These are phyloP conservation scores for Piromyces sp. DNA, from an alignment of 192 early-diverging fungal species.

Conservation along the genomic window DNA sequence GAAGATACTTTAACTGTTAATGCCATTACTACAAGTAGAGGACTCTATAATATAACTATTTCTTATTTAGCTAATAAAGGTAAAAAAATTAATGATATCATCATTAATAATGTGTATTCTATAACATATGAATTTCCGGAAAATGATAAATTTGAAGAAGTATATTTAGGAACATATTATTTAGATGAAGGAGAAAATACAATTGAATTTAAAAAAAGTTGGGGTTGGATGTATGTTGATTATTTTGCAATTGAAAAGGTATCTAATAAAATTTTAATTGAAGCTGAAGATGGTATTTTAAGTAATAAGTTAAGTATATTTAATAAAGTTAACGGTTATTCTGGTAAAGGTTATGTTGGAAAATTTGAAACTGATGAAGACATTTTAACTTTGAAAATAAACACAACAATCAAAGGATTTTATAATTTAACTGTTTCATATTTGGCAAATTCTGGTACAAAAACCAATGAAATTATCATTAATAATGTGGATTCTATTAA, in stretches of 20 bases:
- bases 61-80: neutral
- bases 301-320: neutral
- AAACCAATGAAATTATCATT: neutral
- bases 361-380: neutral
- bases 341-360: neutral
- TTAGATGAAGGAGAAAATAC: neutral
- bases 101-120: neutral
- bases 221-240: neutral
- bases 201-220: neutral
- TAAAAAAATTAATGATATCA: neutral
- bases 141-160: neutral
- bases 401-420: no score
- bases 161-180: neutral
- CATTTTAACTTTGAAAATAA: no score
- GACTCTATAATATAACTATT: neutral
- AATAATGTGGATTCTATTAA: neutral
- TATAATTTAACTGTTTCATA: neutral
- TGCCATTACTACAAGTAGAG: neutral
- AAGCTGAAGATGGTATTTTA: neutral
- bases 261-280: neutral
- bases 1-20: neutral
- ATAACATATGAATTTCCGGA: neutral
- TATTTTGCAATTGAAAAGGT: neutral
- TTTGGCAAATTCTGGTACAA: neutral
- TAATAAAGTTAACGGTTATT: neutral